Conservation (phyloP, 2,329 filamentous ascomycete species). For the Fusarium anthophilum region DNA sequence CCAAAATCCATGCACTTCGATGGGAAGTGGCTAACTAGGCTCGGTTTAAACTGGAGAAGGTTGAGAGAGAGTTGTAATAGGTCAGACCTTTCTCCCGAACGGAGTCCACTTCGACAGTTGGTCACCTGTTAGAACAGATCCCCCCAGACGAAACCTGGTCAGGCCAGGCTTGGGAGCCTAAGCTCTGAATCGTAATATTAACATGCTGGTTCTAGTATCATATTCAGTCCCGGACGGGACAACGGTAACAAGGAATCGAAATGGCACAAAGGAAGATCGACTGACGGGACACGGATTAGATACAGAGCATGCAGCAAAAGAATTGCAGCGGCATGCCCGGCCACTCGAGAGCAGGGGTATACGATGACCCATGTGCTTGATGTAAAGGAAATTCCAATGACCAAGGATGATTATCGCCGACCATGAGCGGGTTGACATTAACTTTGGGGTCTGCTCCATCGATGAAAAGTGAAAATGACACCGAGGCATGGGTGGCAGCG, state of each 20-base stretch:
- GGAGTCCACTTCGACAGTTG: constrained; percentile 36
- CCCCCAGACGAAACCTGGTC: constrained; percentile 39
- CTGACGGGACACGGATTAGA: constrained; percentile 40
- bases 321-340: constrained; percentile 38
- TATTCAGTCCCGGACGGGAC: constrained; percentile 19
- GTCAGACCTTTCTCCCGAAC: constrained; percentile 35
- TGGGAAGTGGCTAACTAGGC: constrained; percentile 23
- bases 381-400: constrained; percentile 25
- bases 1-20: constrained; percentile 40
- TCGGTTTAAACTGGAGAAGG: constrained; percentile 33
- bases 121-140: constrained; percentile 43
- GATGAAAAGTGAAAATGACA: constrained; percentile 25
- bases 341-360: constrained; percentile 35
- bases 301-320: constrained; percentile 25
- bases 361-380: constrained; percentile 22
- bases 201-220: constrained; percentile 29
- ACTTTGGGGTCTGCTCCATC: constrained; percentile 8
- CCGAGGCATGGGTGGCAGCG: constrained; percentile 17
- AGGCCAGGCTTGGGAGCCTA: constrained; percentile 16
- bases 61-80: constrained; percentile 27
- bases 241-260: constrained; percentile 20
- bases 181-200: constrained; percentile 30
- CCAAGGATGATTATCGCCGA: constrained; percentile 30
- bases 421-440: constrained; percentile 25
- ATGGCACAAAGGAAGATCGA: constrained; percentile 38